Evolutionary conservation across 495 filamentous ascomycete genomes (phyloP).

Genomic region (Xylaria grammica): DNA sequence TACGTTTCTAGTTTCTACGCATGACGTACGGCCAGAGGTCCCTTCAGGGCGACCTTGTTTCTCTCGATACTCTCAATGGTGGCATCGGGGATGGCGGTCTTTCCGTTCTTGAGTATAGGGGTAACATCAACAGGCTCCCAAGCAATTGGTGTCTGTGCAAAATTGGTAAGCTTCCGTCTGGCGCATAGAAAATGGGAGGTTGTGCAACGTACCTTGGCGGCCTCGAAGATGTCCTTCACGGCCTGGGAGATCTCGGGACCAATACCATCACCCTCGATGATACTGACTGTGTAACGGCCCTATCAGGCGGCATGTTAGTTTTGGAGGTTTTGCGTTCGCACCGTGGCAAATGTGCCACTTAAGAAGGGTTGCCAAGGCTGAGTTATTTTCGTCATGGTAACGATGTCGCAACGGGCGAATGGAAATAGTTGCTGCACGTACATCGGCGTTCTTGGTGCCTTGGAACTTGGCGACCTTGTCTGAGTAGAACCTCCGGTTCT

Average conservation of each 20-base stretch:
- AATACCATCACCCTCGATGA: slow-evolving; percentile 99
- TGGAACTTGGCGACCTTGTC: slow-evolving; percentile 91
- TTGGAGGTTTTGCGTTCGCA: not conserved
- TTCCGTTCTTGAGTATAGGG: slow-evolving; percentile 88
- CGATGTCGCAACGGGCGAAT: slow-evolving; percentile 18
- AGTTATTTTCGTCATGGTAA: slow-evolving; percentile 50
- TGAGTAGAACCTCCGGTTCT: slow-evolving; percentile 55
- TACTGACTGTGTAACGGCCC: slow-evolving; percentile 93
- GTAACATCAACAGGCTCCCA: slow-evolving; percentile 98
- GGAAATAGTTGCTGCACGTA: slow-evolving; percentile 52
- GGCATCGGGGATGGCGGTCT: slow-evolving; percentile 86
- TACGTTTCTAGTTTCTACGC: not conserved
- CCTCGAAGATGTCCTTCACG: slow-evolving; percentile 96
- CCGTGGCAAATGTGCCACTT: not conserved
- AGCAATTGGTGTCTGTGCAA: slow-evolving; percentile 78
- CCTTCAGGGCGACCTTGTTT: slow-evolving; percentile 97
- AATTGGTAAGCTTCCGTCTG: slow-evolving; percentile 27
- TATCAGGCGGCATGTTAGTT: slow-evolving; percentile 42
- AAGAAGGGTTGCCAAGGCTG: slow-evolving; percentile 32
- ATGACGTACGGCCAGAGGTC: slow-evolving; percentile 84
- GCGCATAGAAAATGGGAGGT: not conserved
- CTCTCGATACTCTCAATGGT: slow-evolving; percentile 88
- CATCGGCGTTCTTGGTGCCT: slow-evolving; percentile 84
- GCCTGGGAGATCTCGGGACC: slow-evolving; percentile 96
- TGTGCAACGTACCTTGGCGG: slow-evolving; percentile 75